These are phyloP conservation scores for Zygosaccharomyces rouxii DNA, from an alignment of 805 yeast species.

Conservation along the genomic window DNA sequence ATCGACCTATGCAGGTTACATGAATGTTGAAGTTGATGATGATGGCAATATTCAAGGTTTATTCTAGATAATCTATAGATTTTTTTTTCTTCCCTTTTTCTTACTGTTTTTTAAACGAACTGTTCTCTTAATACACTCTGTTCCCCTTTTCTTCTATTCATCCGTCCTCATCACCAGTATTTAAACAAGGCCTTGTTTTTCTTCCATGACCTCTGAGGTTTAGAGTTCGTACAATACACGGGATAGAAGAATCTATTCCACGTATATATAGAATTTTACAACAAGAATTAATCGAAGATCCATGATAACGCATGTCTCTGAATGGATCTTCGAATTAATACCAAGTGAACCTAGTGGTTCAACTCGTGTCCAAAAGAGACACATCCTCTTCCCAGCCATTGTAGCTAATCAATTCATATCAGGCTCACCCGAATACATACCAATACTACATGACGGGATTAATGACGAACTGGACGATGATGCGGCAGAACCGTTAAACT, in stretches of 20 bases:
- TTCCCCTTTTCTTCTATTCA: neutral
- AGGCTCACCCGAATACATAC: slow-evolving; percentile 26
- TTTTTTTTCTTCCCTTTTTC: neutral
- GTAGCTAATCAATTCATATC: slow-evolving; percentile 24
- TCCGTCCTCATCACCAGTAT: neutral
- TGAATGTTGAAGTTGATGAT: slow-evolving; percentile 89
- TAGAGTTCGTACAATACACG: neutral
- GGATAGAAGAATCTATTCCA: neutral
- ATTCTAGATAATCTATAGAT: slow-evolving; percentile 43
- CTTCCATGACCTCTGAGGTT: no score
- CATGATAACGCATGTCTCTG: slow-evolving; percentile 10
- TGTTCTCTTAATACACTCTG: neutral
- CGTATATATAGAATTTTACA: neutral
- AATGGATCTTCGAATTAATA: slow-evolving; percentile 9
- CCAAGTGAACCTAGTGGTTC: neutral
- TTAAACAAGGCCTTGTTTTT: neutral
- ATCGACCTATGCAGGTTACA: slow-evolving; percentile 93
- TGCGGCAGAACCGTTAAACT: slow-evolving; percentile 9
- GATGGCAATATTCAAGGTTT: slow-evolving; percentile 93
- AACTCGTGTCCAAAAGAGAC: slow-evolving; percentile 7
- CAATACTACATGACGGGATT: slow-evolving; percentile 27
- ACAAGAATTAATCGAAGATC: neutral
- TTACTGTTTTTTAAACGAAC: neutral
- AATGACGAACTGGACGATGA: slow-evolving; percentile 6
- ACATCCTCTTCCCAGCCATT: slow-evolving; percentile 26